Evolutionary conservation across 345 rosid genomes (phyloP).

Genomic region (Erysimum cheiranthoides): DNA sequence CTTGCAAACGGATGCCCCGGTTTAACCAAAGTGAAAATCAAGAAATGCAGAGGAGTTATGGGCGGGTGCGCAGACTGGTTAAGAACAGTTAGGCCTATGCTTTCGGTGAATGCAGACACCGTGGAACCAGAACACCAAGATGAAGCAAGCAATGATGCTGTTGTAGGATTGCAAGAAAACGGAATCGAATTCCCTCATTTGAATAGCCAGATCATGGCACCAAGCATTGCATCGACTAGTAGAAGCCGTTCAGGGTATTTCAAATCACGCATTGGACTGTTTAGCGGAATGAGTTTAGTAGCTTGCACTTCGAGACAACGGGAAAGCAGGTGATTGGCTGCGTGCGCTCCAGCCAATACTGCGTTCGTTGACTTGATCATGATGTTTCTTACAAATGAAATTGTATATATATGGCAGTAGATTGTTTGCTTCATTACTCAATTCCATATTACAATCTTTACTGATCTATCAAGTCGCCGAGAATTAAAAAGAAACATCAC

Average conservation of each 20-base stretch:
- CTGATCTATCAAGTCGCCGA: slow-evolving; percentile 1
- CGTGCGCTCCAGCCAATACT: not conserved
- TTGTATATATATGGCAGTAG: slow-evolving; percentile 16
- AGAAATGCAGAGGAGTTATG: slow-evolving; percentile 75
- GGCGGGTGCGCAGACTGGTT: slow-evolving; percentile 58
- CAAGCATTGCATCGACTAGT: slow-evolving; percentile 55
- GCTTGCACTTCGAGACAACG: slow-evolving; percentile 83
- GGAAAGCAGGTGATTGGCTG: slow-evolving; percentile 40
- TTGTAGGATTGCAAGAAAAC: slow-evolving; percentile 61
- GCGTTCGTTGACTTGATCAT: not conserved
- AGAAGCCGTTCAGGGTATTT: slow-evolving; percentile 60
- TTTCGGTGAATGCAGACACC: slow-evolving; percentile 65
- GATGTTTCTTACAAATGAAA: slow-evolving; percentile 19
- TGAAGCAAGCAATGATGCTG: slow-evolving; percentile 58
- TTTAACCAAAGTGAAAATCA: slow-evolving; percentile 77
- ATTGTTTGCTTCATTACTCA: slow-evolving; percentile 18
- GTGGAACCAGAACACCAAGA: slow-evolving; percentile 58
- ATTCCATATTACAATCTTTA: not conserved
- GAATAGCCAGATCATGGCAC: slow-evolving; percentile 46
- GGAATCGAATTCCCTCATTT: slow-evolving; percentile 54
- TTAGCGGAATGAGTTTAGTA: slow-evolving; percentile 70
- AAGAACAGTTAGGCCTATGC: slow-evolving; percentile 53
- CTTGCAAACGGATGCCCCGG: slow-evolving; percentile 75
- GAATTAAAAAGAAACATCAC: not conserved
- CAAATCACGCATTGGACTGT: slow-evolving; percentile 68